Evolutionary conservation across 2,329 filamentous ascomycete genomes (phyloP).

Genomic region (Aspergillus ochraceus): DNA sequence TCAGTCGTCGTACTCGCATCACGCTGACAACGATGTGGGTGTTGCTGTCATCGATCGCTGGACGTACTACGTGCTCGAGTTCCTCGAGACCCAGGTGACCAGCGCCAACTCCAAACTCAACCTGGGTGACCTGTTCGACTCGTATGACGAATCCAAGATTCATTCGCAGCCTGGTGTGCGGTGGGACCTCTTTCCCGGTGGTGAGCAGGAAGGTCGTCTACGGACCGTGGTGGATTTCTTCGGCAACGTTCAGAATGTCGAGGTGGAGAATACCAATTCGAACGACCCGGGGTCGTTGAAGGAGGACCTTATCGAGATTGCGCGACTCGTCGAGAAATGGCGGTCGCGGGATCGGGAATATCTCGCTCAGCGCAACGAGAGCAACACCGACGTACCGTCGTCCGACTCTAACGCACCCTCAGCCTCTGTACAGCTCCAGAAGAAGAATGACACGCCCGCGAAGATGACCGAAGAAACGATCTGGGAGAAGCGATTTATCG

Average conservation of each 20-base stretch:
- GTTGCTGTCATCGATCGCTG: conserved; percentile 98
- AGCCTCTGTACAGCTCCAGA: conserved; percentile 24
- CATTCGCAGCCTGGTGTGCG: conserved; percentile 88
- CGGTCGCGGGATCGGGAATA: conserved; percentile 38
- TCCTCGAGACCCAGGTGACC: conserved; percentile 85
- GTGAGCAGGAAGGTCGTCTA: conserved; percentile 72
- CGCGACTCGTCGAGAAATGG: conserved; percentile 57
- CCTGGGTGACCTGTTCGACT: conserved; percentile 91
- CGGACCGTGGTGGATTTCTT: conserved; percentile 95
- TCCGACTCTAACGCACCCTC: conserved; percentile 2
- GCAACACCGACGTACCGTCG: conserved; percentile 8
- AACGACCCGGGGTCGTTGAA: conserved; percentile 55
- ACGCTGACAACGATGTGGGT: conserved; percentile 96
- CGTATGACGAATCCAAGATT: conserved; percentile 91
- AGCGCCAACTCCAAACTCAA: conserved; percentile 86
- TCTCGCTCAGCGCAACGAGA: conserved; percentile 26
- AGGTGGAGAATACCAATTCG: conserved; percentile 67
- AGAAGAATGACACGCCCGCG: conserved; percentile 48
- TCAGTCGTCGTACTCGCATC: conserved; percentile 94
- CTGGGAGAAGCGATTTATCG: conserved; percentile 57
- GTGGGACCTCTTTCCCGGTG: conserved; percentile 92
- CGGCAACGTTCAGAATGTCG: conserved; percentile 95
- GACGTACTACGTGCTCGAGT: conserved; percentile 98
- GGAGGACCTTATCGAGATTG: conserved; percentile 76
- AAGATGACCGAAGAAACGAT: conserved; percentile 65